A percentile compares a stretch with the other conserved stretches of the same genome.
Evolutionary conservation across 208 protist genomes (phyloP).

Genomic region (Borovskyia barvae): DNA sequence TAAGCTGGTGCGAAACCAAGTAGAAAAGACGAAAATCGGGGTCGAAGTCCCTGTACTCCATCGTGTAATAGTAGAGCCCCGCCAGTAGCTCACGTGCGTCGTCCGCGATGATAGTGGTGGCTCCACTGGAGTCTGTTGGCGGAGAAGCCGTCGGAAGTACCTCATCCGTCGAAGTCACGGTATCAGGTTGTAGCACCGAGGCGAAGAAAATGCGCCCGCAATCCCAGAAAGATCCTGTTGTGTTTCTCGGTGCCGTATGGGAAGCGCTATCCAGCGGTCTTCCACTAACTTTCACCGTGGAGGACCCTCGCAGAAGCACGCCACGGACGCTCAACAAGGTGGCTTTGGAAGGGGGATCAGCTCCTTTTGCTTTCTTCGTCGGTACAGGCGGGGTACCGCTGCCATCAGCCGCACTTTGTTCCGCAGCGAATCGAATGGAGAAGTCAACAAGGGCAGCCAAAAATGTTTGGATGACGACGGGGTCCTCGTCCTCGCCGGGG

Average conservation of each 20-base stretch:
- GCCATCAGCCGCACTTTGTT: neutral
- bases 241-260: neutral
- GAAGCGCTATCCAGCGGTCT: neutral
- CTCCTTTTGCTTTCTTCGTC: neutral
- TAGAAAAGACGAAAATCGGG: slow-evolving; percentile 85
- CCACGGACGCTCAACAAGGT: slow-evolving; percentile 21
- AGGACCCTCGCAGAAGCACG: slow-evolving; percentile 7
- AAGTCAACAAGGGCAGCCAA: slow-evolving; percentile 56
- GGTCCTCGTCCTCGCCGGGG: slow-evolving; percentile 20
- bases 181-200: slow-evolving; percentile 13
- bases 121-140: neutral
- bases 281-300: neutral
- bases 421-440: slow-evolving; percentile 20
- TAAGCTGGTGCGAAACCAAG: slow-evolving; percentile 78
- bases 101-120: slow-evolving; percentile 32
- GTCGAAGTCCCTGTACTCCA: slow-evolving; percentile 82
- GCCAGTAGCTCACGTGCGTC: slow-evolving; percentile 63
- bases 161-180: neutral
- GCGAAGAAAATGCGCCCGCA: slow-evolving; percentile 62
- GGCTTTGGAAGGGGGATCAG: neutral
- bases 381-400: neutral
- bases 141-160: neutral
- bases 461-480: slow-evolving; percentile 28
- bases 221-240: slow-evolving; percentile 27
- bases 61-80: slow-evolving; percentile 75